These are phyloP conservation scores for Eustoma russellianum DNA, from an alignment of 257 asterid genomes.

Conservation along the genomic window DNA sequence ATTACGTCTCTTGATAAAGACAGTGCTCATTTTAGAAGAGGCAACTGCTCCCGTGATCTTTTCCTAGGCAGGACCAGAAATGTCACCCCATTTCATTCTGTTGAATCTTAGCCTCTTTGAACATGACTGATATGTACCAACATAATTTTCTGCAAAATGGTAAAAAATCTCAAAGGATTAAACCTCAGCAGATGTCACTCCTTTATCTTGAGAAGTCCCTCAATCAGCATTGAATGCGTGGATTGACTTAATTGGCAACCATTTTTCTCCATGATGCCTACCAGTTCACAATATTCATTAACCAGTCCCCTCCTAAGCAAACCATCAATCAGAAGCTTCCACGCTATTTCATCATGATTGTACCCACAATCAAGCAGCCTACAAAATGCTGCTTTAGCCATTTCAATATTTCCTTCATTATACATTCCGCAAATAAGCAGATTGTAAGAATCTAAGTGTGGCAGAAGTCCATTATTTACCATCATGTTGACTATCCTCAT, in stretches of 20 bases:
- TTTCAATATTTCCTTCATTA: slow-evolving; percentile 35
- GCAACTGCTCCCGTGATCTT: too few relatives aligned
- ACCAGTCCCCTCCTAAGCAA: slow-evolving; percentile 45
- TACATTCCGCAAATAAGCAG: slow-evolving; percentile 55
- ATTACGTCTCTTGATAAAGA: too few relatives aligned
- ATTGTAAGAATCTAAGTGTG: slow-evolving; percentile 41
- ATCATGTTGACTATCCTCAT: slow-evolving; percentile 33
- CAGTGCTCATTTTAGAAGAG: too few relatives aligned
- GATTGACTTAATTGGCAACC: slow-evolving; percentile 44
- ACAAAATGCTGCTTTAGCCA: slow-evolving; percentile 40
- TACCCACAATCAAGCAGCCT: slow-evolving; percentile 49
- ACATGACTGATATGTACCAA: too few relatives aligned
- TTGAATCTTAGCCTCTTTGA: too few relatives aligned
- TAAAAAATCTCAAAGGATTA: too few relatives aligned
- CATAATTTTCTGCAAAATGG: too few relatives aligned
- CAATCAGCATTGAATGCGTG: slow-evolving; percentile 46
- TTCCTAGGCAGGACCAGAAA: too few relatives aligned
- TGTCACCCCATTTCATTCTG: too few relatives aligned
- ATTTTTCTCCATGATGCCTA: slow-evolving; percentile 43
- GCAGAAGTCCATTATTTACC: slow-evolving; percentile 37
- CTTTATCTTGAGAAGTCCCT: slow-evolving; percentile 34
- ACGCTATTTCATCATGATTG: slow-evolving; percentile 65
- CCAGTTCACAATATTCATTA: slow-evolving; percentile 41
- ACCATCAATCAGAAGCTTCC: slow-evolving; percentile 74
- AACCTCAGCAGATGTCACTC: background rate